These are phyloP conservation scores for Candida golubevii DNA, from an alignment of 805 yeast species.

Conservation along the genomic window DNA sequence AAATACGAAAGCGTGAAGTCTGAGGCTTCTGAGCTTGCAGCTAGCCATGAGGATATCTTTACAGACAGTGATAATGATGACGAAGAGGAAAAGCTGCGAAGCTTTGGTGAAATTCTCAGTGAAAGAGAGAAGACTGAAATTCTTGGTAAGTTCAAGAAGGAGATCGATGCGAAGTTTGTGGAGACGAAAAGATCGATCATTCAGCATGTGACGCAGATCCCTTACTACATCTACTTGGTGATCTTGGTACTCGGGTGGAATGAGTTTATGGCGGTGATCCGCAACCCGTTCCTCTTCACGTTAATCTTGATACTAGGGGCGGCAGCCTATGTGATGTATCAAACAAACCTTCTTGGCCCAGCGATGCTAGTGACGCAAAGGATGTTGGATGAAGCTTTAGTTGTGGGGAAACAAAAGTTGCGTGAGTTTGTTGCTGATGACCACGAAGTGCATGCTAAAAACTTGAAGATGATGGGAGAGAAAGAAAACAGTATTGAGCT, in stretches of 20 bases:
- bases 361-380: conserved; percentile 56
- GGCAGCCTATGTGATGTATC: conserved; percentile 62
- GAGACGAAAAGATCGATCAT: conserved; percentile 88
- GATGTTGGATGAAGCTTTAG: conserved; percentile 52
- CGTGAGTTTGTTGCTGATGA: conserved; percentile 58
- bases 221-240: conserved; percentile 72
- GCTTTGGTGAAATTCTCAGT: conserved; percentile 55
- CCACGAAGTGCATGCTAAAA: conserved; percentile 22
- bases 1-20: conserved; percentile 31
- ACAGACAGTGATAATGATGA: conserved; percentile 17
- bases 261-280: conserved; percentile 81
- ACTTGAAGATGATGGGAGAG: conserved; percentile 13
- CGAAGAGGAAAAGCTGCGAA: conserved; percentile 18
- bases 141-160: conserved; percentile 58
- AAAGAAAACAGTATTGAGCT: conserved; percentile 17
- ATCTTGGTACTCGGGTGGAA: conserved; percentile 88
- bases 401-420: conserved; percentile 55
- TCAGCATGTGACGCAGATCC: conserved; percentile 73
- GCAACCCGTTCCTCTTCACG: conserved; percentile 80
- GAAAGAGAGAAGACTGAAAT: conserved; percentile 56
- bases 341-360: conserved; percentile 73
- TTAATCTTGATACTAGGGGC: conserved; percentile 55
- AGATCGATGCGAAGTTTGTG: conserved; percentile 72
- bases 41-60: conserved; percentile 16
- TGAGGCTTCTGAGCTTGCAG: conserved; percentile 25